A percentile compares a stretch with the other conserved stretches of the same genome.
Conservation (phyloP, 2,329 filamentous ascomycete species). For the Tolypocladium capitatum region DNA sequence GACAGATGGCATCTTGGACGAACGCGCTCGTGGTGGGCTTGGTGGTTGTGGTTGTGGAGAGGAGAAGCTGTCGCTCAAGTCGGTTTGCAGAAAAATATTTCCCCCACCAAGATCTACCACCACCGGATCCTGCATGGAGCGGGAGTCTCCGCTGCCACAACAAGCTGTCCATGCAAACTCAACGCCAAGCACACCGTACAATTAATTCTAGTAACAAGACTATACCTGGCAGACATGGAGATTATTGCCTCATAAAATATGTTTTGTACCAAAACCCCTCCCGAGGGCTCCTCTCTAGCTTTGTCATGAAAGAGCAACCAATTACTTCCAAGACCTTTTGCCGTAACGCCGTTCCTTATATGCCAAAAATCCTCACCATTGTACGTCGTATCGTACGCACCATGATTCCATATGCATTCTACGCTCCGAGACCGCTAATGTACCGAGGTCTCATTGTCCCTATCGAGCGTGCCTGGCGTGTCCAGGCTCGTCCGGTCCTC, state of each 20-base stretch:
- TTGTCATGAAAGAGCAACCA: neutral
- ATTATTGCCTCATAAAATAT: neutral
- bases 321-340: neutral
- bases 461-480: constrained; percentile 26
- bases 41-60: neutral
- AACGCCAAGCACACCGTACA: neutral
- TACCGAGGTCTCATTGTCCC: constrained; percentile 16
- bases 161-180: neutral
- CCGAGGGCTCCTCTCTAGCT: no score
- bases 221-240: neutral
- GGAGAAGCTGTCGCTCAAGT: neutral
- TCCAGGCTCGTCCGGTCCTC: constrained; percentile 22
- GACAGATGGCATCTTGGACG: constrained; percentile 35
- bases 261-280: neutral
- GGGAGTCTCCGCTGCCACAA: neutral
- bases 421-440: constrained; percentile 8
- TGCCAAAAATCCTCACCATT: neutral
- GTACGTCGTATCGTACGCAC: neutral
- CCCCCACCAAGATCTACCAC: neutral
- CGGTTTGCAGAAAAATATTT: neutral
- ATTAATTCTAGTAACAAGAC: neutral
- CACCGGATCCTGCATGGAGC: neutral
- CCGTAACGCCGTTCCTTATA: neutral
- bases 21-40: neutral
- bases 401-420: neutral